Evolutionary conservation across 2,329 filamentous ascomycete genomes (phyloP).

Genomic region (Chrysosporium keratinophilum): DNA sequence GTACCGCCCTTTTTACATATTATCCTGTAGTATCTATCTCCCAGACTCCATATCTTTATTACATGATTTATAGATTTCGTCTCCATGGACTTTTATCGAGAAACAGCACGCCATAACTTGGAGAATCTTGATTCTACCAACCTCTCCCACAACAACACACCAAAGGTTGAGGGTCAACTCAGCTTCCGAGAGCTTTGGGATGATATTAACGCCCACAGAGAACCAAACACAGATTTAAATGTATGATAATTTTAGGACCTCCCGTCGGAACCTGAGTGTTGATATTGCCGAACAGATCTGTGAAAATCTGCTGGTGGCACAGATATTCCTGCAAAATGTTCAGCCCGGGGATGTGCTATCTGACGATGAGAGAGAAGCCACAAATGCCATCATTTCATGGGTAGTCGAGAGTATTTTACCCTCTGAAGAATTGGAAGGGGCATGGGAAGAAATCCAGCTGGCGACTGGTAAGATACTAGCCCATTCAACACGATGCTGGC

Average conservation of each 20-base stretch:
- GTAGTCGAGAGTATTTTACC: constrained; percentile 25
- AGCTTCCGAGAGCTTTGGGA: constrained; percentile 22
- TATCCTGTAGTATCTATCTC: too few species aligned
- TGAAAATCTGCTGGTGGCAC: constrained; percentile 25
- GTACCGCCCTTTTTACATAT: too few species aligned
- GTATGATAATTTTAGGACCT: constrained; percentile 14
- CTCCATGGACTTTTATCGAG: constrained; percentile 14
- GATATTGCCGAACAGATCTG: constrained; percentile 20
- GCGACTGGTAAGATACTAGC: constrained; percentile 13
- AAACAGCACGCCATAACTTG: constrained; percentile 8
- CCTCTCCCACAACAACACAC: background rate
- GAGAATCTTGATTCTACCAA: background rate
- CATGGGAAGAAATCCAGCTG: constrained; percentile 22
- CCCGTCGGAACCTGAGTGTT: background rate
- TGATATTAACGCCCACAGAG: constrained; percentile 22
- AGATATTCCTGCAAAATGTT: constrained; percentile 20
- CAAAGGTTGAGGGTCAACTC: background rate
- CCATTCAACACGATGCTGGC: constrained; percentile 3
- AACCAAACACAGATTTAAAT: constrained; percentile 16
- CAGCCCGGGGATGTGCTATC: constrained; percentile 13
- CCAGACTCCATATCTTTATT: background rate
- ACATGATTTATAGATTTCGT: background rate
- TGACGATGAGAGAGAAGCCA: constrained; percentile 20
- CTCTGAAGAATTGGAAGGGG: constrained; percentile 24
- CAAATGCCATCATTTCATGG: constrained; percentile 27